Evolutionary conservation across 106 monocot genomes (phyloP).

Genomic region (Gastrodia elata): DNA sequence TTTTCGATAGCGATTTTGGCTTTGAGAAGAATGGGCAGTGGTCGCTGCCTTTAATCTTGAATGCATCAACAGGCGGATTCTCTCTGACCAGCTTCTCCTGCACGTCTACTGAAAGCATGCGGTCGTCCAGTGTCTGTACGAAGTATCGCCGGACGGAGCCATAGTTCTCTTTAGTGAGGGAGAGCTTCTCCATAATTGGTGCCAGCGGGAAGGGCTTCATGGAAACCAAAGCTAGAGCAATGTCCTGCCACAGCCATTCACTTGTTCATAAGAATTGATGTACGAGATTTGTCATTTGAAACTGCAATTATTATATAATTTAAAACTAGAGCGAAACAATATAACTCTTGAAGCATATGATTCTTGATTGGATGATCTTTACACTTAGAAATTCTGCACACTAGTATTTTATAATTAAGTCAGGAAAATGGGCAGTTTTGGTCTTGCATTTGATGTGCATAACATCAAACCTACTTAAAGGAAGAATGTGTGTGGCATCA

Average conservation of each 20-base stretch:
- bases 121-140: slow-evolving; percentile 78
- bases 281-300: too few relatives aligned
- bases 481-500: too few relatives aligned
- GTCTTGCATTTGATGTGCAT: too few relatives aligned
- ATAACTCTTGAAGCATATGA: too few relatives aligned
- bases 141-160: slow-evolving; percentile 54
- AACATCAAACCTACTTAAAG: too few relatives aligned
- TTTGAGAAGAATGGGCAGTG: slow-evolving; percentile 98
- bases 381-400: too few relatives aligned
- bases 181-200: slow-evolving; percentile 77
- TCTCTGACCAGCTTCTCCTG: slow-evolving; percentile 83
- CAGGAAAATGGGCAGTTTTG: too few relatives aligned
- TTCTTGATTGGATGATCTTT: too few relatives aligned
- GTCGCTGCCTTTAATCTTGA: slow-evolving; percentile 90
- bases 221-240: slow-evolving; percentile 59
- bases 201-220: slow-evolving; percentile 50
- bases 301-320: too few relatives aligned
- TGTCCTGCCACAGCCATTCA: slow-evolving; percentile 39
- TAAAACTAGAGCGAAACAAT: too few relatives aligned
- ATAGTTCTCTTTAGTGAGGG: slow-evolving; percentile 66
- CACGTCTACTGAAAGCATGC: slow-evolving; percentile 56
- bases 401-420: too few relatives aligned
- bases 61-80: slow-evolving; percentile 61
- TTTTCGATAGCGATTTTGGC: slow-evolving; percentile 62
- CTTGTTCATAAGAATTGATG: too few relatives aligned